phyloP scores from a whole-genome alignment of 352 stramenopile genomes.

The Pythium coloratum region DNA sequence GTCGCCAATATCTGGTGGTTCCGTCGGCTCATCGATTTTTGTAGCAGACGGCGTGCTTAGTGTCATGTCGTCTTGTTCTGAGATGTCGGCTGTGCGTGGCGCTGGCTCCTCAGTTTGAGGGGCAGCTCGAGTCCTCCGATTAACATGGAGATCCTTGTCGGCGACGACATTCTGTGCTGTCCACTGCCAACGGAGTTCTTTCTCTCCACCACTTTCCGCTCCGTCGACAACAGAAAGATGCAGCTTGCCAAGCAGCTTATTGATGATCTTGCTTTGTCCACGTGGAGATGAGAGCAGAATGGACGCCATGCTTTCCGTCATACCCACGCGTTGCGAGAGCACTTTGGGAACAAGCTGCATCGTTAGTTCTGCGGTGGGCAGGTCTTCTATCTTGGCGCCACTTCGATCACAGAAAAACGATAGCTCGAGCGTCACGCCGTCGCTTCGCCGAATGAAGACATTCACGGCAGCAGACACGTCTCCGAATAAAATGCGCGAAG shows the following conservation, averaged over 20 bases:
- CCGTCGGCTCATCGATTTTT: neutral
- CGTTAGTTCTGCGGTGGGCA: neutral
- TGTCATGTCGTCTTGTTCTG: neutral
- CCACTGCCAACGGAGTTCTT: slow-evolving; percentile 20
- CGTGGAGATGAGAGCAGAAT: slow-evolving; percentile 26
- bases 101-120: neutral
- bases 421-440: slow-evolving; percentile 18
- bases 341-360: slow-evolving; percentile 8
- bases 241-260: slow-evolving; percentile 24
- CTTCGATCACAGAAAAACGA: slow-evolving; percentile 12
- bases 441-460: slow-evolving; percentile 10
- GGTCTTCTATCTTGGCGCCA: slow-evolving; percentile 2
- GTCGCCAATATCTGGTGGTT: neutral
- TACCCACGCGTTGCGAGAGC: slow-evolving; percentile 12
- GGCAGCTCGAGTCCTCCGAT: slow-evolving; percentile 1
- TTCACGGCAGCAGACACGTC: slow-evolving; percentile 16
- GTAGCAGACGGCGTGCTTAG: neutral
- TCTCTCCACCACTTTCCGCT: neutral
- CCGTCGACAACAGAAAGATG: neutral
- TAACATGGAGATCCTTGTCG: neutral
- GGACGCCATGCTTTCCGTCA: slow-evolving; percentile 26
- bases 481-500: slow-evolving; percentile 12
- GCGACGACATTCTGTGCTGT: slow-evolving; percentile 1
- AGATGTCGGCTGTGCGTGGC: neutral
- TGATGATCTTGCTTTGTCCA: slow-evolving; percentile 24